These are phyloP conservation scores for Meyerozyma guilliermondii DNA, from an alignment of 1,139 yeast genomes.

Conservation along the genomic window DNA sequence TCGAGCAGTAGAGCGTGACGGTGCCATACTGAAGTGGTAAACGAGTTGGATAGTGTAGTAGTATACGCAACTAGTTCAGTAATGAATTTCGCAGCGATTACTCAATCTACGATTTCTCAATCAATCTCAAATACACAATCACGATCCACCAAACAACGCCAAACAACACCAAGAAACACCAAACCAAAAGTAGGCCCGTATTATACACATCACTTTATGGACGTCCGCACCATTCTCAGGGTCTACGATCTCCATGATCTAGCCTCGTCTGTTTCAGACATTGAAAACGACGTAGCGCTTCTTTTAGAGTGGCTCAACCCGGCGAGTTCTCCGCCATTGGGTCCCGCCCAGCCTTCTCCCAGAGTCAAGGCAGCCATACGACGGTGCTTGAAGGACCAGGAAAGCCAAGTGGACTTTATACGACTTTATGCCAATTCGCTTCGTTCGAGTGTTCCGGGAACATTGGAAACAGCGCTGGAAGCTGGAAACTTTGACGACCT, in stretches of 20 bases:
- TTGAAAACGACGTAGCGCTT: constrained; percentile 39
- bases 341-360: constrained; percentile 25
- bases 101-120: too few relatives aligned
- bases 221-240: background rate
- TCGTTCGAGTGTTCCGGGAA: background rate
- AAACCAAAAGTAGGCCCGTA: too few relatives aligned
- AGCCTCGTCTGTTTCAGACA: constrained; percentile 20
- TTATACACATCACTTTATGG: too few relatives aligned
- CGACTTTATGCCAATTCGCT: constrained; percentile 29
- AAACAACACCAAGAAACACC: too few relatives aligned
- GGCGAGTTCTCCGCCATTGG: constrained; percentile 10
- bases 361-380: constrained; percentile 35
- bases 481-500: constrained; percentile 8
- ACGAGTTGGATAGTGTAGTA: too few relatives aligned
- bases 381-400: constrained; percentile 32
- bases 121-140: background rate
- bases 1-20: background rate
- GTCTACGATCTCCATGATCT: constrained; percentile 16
- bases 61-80: too few relatives aligned
- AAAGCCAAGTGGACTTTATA: constrained; percentile 30
- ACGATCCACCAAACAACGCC: background rate
- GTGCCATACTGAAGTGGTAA: too few relatives aligned
- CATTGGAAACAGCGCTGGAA: background rate
- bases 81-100: background rate
- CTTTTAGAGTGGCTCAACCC: constrained; percentile 35